Evolutionary conservation across 371 early-diverging fungal species (phyloP), one percentile per base, ranked within the genome.

Genomic region (Funneliformis caledonium): DNA sequence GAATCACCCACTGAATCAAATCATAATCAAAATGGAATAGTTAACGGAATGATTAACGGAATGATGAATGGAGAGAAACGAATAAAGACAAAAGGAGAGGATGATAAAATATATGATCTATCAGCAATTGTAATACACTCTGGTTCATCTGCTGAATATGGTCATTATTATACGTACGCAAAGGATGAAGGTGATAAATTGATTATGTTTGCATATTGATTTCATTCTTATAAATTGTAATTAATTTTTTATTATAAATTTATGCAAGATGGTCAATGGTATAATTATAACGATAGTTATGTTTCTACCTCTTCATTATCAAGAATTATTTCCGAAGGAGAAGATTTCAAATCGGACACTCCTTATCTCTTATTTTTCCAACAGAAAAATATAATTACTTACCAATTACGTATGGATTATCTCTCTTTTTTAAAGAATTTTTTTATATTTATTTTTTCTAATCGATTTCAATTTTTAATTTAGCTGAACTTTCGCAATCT

Each of bases 101-200:
- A 37, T 1, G 56, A 56, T 5, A n/a, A 16, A 6, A 7, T 19
- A 37, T 85, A 85, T 47, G 76, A 81, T 16, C 81, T 85, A 8
- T 83, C 81, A 10, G 83, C 84, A 10, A 83, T 84, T 10, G 84
- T 85, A 4, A 73, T 85, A 22, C 85, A 85, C 37, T 83, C 85
- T 16, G 85, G 85, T 8, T 76, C 78, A 31, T 85, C 85, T 2
- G 85, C 85, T 2, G 83, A 85, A 76, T 84, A 85, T 80, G 85
- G 85, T 8, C 85, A 85, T 78, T 85, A 85, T 59, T 85, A 85
- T 64, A 84, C 84, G 2, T 85, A 84, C 59, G 85, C 84, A 14
- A 84, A 67, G 47, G 84, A 85, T 52, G 76, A 62, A 48, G 80
- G 79, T 50, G 62, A 42, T 19, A 31, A 59, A n/a, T 52, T 22